Evolutionary conservation across 768 basidiomycete species (phyloP).

Genomic region (Tephrocybe sp.): DNA sequence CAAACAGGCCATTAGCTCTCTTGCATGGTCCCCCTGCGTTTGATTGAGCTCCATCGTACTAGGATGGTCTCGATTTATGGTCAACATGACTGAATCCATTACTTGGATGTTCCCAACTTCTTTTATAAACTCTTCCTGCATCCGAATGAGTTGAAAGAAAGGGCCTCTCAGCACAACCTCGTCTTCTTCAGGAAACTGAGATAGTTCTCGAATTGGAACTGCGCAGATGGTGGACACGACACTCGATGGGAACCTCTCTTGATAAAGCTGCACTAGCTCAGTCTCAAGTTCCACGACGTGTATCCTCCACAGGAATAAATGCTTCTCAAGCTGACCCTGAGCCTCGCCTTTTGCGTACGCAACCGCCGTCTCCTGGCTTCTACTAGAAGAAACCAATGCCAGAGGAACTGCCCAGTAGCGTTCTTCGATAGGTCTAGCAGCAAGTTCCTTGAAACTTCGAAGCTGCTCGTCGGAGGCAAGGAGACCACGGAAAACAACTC

Average conservation of each 20-base stretch:
- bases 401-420: slow-evolving; percentile 24
- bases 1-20: slow-evolving; percentile 17
- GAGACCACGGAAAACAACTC: slow-evolving; percentile 19
- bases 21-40: slow-evolving; percentile 16
- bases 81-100: slow-evolving; percentile 21
- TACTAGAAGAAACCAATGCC: slow-evolving; percentile 20
- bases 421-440: slow-evolving; percentile 18
- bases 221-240: slow-evolving; percentile 23
- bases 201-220: slow-evolving; percentile 20
- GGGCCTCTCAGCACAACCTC: slow-evolving; percentile 23
- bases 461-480: slow-evolving; percentile 16
- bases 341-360: slow-evolving; percentile 13
- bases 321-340: slow-evolving; percentile 1
- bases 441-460: slow-evolving; percentile 16
- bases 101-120: slow-evolving; percentile 10
- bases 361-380: slow-evolving; percentile 13
- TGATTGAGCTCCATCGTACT: slow-evolving; percentile 24
- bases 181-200: slow-evolving; percentile 19
- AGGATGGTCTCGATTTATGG: slow-evolving; percentile 22
- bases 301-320: slow-evolving; percentile 19
- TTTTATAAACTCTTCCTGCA: slow-evolving; percentile 13
- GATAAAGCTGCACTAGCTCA: slow-evolving; percentile 16
- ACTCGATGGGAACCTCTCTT: slow-evolving; percentile 16
- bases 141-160: slow-evolving; percentile 22
- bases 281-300: slow-evolving; percentile 17